Evolutionary conservation across 2,329 filamentous ascomycete species (phyloP), one percentile per base, ranked within the genome.

Genomic region (Fusarium hostae): DNA sequence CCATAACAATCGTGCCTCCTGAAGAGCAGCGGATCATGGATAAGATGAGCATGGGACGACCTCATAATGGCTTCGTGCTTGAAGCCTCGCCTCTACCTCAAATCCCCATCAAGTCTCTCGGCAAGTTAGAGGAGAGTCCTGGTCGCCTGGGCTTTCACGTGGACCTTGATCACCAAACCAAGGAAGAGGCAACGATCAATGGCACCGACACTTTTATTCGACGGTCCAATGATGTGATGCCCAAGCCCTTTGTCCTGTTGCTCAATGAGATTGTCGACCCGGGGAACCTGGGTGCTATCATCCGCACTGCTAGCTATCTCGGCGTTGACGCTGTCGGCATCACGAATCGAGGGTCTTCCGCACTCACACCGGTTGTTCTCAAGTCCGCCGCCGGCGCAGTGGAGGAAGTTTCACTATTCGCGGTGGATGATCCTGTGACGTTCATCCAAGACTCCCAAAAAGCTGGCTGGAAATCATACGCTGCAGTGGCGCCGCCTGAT

Each of bases 351-450:
- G 91, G 90, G 75, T 93, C 92, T 20, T 92, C 95, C 0, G 87
- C 90, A 0, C 84, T 98, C 66, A 92, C 91, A 11, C 87, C 94
- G 0, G 88, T 95, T 12, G 91, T 93, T 0, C 87, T 97, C 66
- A 98, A 98, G 81, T 92, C 95, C 0, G 94, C 95, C 2, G 91
- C 94, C 0, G 96, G 96, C 11, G 95, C 95, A 6, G 91, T 93
- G 6, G 96, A 99, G 82, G 89, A 90, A 34, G 84, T 98, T 55
- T 88, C 89, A 0, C 82, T 98, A 3, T 90, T 98, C 67, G 88
- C 88, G 1, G 86, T 97, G 24, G 84, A 86, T 34, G 88, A 91
- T 34, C 88, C 94, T 0, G 83, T 86, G 1, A 84, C 86, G 4
- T 98, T 99, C 76, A 84, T 98, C 20, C 83, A 86, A 34, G 82